A percentile compares a stretch with the other conserved stretches of the same genome.
These are phyloP conservation scores for Vigna hirtella DNA, from an alignment of 306 rosid genomes.

Conservation along the genomic window DNA sequence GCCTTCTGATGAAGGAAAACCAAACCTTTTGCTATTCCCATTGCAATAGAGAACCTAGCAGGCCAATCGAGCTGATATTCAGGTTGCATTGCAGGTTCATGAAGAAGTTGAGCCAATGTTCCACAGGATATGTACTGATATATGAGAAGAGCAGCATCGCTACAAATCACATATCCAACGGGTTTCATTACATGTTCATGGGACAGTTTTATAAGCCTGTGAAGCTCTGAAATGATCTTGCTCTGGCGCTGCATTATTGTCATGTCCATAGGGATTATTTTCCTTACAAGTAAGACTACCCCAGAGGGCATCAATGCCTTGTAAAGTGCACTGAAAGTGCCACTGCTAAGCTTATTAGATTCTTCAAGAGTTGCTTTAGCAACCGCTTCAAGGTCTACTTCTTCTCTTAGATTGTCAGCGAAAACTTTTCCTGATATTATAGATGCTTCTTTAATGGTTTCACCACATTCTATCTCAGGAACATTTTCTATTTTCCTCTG, in stretches of 20 bases:
- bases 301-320: not conserved
- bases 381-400: not conserved
- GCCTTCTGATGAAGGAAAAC: slow-evolving; percentile 75
- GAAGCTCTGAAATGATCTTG: not conserved
- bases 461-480: too few species aligned
- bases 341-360: not conserved
- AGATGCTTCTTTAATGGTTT: not conserved
- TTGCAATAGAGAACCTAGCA: not conserved
- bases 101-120: slow-evolving; percentile 11
- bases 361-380: not conserved
- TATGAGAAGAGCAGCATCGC: not conserved
- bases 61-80: not conserved
- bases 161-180: not conserved
- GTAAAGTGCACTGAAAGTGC: not conserved
- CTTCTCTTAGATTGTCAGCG: not conserved
- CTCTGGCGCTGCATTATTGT: not conserved
- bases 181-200: not conserved
- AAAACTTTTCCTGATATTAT: not conserved
- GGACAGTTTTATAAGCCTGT: not conserved
- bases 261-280: not conserved
- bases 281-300: slow-evolving; percentile 6
- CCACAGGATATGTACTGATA: not conserved
- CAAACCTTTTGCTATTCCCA: slow-evolving; percentile 80
- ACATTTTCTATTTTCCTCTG: not conserved
- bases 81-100: not conserved